Base-by-base conservation (phyloP, 2,329 filamentous ascomycete species). In the Fusarium incarnatum region DNA sequence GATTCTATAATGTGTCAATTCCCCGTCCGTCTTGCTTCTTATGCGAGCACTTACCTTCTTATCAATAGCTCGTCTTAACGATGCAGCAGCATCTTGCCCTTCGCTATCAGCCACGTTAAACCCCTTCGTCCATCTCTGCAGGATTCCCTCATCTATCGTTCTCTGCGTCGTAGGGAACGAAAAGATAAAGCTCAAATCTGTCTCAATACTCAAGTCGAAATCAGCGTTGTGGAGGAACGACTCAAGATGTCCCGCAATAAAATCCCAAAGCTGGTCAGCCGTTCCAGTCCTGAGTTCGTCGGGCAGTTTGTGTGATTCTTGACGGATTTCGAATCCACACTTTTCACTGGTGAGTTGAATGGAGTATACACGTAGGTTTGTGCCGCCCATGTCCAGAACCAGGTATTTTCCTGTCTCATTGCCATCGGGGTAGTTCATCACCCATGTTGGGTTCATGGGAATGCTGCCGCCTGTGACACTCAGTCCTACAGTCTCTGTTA, bases 111-210 rank as follows among this genome's bases (percentile, higher is more conserved):
- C 87, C 79, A 98, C 97, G 78, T 98, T 94, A 77, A 98, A 98
- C 1, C 95, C 95, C 84, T 98, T 98, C 70, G 95, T 98, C 95
- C 95, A 98, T 73, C 94, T 90, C 81, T 98, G 94, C 60, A 98
- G 86, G 32, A 97, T 87, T 68, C 94, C 95, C 79, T 97, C 92
- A 74, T 98, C 93, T 76, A 98, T 94, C 81, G 94, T 94, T 73
- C 96, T 89, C 80, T 98, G 95, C 0, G 93, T 96, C 6, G 94
- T 94, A 4, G 95, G 95, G 79, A 97, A 98, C 3, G 93, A 97
- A 82, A 98, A 98, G 41, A 95, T 98, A 83, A 98, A 98, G 75
- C 94, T 62, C n/a, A 62, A 32, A 11, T 62, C 60, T 0, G 30
- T 62, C 12, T n/a, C 37, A 1, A n/a, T n/a, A 8, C 20, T 40